These are phyloP conservation scores for Xerocomellus intermedius DNA, from an alignment of 768 basidiomycete genomes.

Conservation along the genomic window DNA sequence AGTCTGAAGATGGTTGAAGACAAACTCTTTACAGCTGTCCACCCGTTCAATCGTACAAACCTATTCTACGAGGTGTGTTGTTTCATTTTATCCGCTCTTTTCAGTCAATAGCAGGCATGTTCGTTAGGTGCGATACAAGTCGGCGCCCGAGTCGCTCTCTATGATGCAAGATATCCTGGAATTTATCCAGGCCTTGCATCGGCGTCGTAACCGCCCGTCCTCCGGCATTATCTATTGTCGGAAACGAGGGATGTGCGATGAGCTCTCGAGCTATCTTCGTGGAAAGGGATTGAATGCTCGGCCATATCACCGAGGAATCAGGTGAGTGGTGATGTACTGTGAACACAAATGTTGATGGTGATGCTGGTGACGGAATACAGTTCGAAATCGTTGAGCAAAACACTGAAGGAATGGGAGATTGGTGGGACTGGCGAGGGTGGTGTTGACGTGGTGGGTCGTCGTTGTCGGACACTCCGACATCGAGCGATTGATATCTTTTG, in stretches of 20 bases:
- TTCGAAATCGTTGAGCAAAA: slow-evolving; percentile 47
- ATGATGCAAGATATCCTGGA: slow-evolving; percentile 66
- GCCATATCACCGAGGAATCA: slow-evolving; percentile 75
- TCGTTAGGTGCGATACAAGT: slow-evolving; percentile 60
- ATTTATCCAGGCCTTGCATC: slow-evolving; percentile 64
- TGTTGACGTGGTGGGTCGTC: slow-evolving; percentile 58
- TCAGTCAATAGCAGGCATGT: background rate
- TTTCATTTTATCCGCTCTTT: background rate
- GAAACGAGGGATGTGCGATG: slow-evolving; percentile 63
- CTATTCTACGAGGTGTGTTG: slow-evolving; percentile 72
- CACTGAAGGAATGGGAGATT: slow-evolving; percentile 57
- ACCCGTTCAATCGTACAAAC: slow-evolving; percentile 80
- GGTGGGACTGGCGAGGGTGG: slow-evolving; percentile 51
- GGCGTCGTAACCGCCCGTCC: slow-evolving; percentile 55
- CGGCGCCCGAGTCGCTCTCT: slow-evolving; percentile 45
- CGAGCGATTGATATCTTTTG: background rate
- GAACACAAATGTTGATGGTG: background rate
- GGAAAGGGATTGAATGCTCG: slow-evolving; percentile 63
- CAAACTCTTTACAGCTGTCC: slow-evolving; percentile 59
- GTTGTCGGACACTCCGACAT: background rate
- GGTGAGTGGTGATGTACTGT: slow-evolving; percentile 33
- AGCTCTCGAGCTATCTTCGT: slow-evolving; percentile 60
- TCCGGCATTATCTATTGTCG: slow-evolving; percentile 81
- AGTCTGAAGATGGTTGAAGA: slow-evolving; percentile 60
- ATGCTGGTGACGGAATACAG: slow-evolving; percentile 28